Evolutionary conservation across 345 rosid genomes (phyloP).

Genomic region (Lepidium didymum): DNA sequence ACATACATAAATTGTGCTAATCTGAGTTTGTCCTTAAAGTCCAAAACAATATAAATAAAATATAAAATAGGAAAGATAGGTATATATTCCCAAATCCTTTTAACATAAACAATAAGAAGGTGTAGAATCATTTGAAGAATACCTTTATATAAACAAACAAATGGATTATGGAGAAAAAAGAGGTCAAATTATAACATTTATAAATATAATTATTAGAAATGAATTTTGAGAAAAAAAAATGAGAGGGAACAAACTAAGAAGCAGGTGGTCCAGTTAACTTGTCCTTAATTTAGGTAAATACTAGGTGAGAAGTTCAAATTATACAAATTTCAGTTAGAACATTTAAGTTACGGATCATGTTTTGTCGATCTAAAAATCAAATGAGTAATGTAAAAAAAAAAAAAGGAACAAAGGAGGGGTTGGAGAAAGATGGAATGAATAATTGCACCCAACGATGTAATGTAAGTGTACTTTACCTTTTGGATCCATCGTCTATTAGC

Average conservation of each 20-base stretch:
- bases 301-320: too few species aligned
- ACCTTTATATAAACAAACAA: slow-evolving; percentile 23
- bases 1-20: background rate
- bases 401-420: slow-evolving; percentile 32
- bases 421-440: slow-evolving; percentile 61
- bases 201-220: background rate
- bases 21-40: too few species aligned
- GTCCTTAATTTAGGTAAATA: too few species aligned
- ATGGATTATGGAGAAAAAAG: background rate
- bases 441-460: slow-evolving; percentile 55
- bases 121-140: slow-evolving; percentile 11
- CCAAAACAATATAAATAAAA: too few species aligned
- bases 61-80: background rate
- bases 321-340: too few species aligned
- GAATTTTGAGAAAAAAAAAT: background rate
- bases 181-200: slow-evolving; percentile 3
- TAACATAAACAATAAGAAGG: background rate
- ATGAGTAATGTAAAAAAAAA: too few species aligned
- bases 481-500: slow-evolving; percentile 50
- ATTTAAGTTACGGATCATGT: too few species aligned
- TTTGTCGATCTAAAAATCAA: too few species aligned
- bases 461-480: slow-evolving; percentile 53
- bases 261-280: too few species aligned
- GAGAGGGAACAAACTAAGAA: slow-evolving; percentile 32
- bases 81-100: background rate